Evolutionary conservation across 2,329 filamentous ascomycete species (phyloP).

Genomic region (Paraconiothyrium brasiliense): DNA sequence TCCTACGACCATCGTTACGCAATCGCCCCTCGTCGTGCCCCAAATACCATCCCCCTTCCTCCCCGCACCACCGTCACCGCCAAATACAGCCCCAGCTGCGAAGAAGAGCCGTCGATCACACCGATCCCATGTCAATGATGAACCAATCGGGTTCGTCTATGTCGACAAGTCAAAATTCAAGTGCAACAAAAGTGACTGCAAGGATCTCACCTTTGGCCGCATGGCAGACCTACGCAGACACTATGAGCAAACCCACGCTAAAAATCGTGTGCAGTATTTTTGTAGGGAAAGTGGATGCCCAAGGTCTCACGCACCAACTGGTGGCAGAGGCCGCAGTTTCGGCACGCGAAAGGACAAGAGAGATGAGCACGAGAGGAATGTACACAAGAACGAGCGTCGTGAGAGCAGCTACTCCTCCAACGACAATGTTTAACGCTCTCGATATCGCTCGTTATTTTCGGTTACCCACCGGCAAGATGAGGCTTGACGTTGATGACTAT

Average conservation of each 20-base stretch:
- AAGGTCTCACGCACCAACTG: constrained; percentile 25
- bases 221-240: constrained; percentile 46
- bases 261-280: constrained; percentile 29
- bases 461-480: background rate
- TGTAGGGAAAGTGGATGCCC: constrained; percentile 24
- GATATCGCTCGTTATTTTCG: background rate
- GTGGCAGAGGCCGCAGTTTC: constrained; percentile 38
- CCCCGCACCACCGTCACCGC: background rate
- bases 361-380: constrained; percentile 20
- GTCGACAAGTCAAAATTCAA: constrained; percentile 32
- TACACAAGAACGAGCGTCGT: constrained; percentile 13
- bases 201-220: constrained; percentile 34
- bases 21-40: background rate
- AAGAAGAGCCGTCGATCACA: background rate
- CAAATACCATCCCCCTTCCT: constrained; percentile 2
- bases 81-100: background rate
- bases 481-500: background rate
- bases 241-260: constrained; percentile 30
- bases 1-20: background rate
- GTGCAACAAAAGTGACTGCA: constrained; percentile 33
- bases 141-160: constrained; percentile 38
- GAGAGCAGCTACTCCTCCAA: constrained; percentile 1
- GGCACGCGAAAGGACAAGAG: constrained; percentile 41
- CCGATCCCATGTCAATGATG: constrained; percentile 2
- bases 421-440: background rate